Conservation (phyloP, 2,329 filamentous ascomycete genomes). For the Harringtonia aguacate region DNA sequence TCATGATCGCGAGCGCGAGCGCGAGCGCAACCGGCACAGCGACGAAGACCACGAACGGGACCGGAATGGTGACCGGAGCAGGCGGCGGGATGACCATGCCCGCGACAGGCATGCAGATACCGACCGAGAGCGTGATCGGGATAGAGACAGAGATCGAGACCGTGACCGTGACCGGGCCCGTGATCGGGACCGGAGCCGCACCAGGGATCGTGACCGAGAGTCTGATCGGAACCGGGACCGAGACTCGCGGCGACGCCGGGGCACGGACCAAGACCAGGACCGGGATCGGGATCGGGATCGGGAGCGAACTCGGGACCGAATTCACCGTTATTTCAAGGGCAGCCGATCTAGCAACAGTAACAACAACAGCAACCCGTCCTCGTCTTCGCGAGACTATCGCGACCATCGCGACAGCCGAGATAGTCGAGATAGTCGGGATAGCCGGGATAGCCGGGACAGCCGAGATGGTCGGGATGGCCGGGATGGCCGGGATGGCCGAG, state of each 20-base stretch:
- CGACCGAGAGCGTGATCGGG: slow-evolving; percentile 12
- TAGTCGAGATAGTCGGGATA: not conserved
- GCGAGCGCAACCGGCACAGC: slow-evolving; percentile 22
- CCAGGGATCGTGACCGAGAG: slow-evolving; percentile 24
- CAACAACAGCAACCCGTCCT: too few species aligned
- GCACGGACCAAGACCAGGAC: slow-evolving; percentile 18
- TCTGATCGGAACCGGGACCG: slow-evolving; percentile 16
- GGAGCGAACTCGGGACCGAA: too few species aligned
- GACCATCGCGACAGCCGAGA: slow-evolving; percentile 6
- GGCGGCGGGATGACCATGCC: slow-evolving; percentile 32
- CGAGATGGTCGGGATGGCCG: slow-evolving; percentile 4
- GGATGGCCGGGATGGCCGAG: slow-evolving; percentile 16
- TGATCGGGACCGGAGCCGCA: slow-evolving; percentile 20
- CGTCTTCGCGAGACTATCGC: too few species aligned
- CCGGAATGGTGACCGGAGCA: slow-evolving; percentile 24
- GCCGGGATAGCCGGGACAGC: slow-evolving; percentile 2
- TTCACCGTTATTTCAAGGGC: too few species aligned
- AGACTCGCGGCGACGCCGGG: slow-evolving; percentile 15
- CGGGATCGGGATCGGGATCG: not conserved
- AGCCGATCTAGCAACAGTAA: too few species aligned
- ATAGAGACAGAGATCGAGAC: slow-evolving; percentile 20
- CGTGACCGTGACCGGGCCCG: slow-evolving; percentile 17
- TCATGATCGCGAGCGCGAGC: slow-evolving; percentile 26
- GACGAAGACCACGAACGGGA: slow-evolving; percentile 18
- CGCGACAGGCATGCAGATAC: slow-evolving; percentile 24